Conservation (phyloP, 352 stramenopile genomes). For the Globisporangium emineosum region DNA sequence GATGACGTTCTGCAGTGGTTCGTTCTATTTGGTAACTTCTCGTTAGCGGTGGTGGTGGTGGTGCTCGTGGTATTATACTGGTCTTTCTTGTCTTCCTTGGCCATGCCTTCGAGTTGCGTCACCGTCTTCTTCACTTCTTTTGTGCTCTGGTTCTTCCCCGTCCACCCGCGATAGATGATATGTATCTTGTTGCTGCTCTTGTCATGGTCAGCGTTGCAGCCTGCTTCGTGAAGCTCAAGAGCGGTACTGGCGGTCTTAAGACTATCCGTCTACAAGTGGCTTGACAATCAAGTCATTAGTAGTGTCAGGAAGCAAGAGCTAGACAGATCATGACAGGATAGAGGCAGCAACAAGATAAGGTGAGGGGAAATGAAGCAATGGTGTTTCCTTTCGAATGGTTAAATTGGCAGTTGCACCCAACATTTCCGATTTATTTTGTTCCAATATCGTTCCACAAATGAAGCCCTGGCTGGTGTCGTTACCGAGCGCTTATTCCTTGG, state of each 20-base stretch:
- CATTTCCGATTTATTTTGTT: slow-evolving; percentile 49
- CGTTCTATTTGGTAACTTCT: too few relatives aligned
- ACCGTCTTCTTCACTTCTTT: neutral
- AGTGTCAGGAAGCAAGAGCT: neutral
- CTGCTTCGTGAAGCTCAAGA: slow-evolving; percentile 9
- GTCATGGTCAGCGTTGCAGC: neutral
- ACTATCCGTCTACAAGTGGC: neutral
- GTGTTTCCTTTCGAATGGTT: slow-evolving; percentile 13
- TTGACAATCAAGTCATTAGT: neutral
- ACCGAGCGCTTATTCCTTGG: slow-evolving; percentile 67
- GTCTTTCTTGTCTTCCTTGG: neutral
- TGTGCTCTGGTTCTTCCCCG: neutral
- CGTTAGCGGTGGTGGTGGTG: neutral
- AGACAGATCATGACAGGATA: neutral
- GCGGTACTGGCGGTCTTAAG: neutral
- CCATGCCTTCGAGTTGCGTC: neutral
- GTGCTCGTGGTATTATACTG: neutral
- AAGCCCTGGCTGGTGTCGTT: slow-evolving; percentile 27
- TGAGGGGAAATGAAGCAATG: slow-evolving; percentile 6
- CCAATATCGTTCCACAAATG: slow-evolving; percentile 55
- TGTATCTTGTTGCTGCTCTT: neutral
- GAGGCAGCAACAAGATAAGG: neutral
- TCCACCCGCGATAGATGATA: neutral
- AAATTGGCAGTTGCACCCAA: slow-evolving; percentile 20
- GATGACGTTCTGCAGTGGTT: too few relatives aligned